phyloP scores from a whole-genome alignment of 768 basidiomycete genomes.

The Rhodotorula kratochvilovae region DNA sequence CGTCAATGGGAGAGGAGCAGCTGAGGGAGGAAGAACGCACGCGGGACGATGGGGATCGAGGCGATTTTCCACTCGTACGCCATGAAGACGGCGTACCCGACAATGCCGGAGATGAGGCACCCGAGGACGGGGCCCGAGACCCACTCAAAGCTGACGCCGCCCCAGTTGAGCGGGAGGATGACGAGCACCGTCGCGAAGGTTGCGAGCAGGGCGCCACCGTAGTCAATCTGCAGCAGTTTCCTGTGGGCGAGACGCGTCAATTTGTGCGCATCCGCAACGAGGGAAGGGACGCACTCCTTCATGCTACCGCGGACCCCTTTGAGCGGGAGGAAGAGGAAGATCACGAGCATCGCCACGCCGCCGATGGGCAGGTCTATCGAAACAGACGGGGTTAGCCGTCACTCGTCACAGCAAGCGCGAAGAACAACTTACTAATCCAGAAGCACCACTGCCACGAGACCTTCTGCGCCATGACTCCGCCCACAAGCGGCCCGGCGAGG shows the following conservation, averaged over 20 bases:
- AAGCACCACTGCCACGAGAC: slow-evolving; percentile 32
- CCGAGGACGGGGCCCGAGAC: slow-evolving; percentile 62
- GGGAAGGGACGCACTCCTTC: slow-evolving; percentile 43
- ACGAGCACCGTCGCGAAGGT: slow-evolving; percentile 54
- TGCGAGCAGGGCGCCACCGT: slow-evolving; percentile 47
- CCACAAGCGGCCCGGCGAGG: slow-evolving; percentile 48
- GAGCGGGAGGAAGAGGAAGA: slow-evolving; percentile 64
- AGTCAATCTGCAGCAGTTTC: slow-evolving; percentile 57
- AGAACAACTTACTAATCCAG: neutral
- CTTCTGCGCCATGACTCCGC: slow-evolving; percentile 47
- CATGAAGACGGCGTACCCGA: slow-evolving; percentile 59
- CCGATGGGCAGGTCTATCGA: slow-evolving; percentile 64
- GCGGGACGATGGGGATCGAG: slow-evolving; percentile 64
- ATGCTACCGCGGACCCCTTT: slow-evolving; percentile 63
- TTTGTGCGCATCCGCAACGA: too few relatives aligned
- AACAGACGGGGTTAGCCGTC: slow-evolving; percentile 48
- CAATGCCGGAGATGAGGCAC: slow-evolving; percentile 57
- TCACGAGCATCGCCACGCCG: slow-evolving; percentile 55
- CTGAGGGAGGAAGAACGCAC: neutral
- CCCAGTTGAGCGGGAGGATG: slow-evolving; percentile 70
- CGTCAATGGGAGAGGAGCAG: neutral
- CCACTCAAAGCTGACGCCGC: slow-evolving; percentile 71
- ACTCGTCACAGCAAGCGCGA: neutral
- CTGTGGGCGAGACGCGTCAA: slow-evolving; percentile 31
- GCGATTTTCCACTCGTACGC: slow-evolving; percentile 70